These are phyloP conservation scores for Pyropia yezoensis DNA, from an alignment of 23 red algal species.

Conservation along the genomic window DNA sequence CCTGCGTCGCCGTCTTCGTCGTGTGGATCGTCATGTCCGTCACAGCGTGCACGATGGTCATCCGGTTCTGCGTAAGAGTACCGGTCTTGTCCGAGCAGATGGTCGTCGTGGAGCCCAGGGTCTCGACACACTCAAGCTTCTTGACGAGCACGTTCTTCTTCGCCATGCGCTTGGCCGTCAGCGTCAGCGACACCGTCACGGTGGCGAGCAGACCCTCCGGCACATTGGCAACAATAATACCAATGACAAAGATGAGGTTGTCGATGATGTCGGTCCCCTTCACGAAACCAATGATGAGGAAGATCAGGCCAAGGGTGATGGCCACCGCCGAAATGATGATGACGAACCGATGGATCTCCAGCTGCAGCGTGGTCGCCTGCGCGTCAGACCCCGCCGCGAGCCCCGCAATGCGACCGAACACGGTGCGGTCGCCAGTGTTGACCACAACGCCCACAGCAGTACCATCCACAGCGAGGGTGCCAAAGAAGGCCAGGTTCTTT, in stretches of 20 bases:
- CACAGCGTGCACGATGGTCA: constrained; percentile 22
- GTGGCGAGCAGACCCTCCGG: constrained; percentile 38
- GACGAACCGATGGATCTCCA: constrained; percentile 18
- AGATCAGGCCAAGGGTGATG: constrained; percentile 12
- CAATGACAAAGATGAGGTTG: constrained; percentile 10
- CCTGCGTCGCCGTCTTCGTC: constrained; percentile 4
- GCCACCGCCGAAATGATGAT: constrained; percentile 7
- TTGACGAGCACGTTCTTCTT: constrained; percentile 28
- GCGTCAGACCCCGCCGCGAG: constrained; percentile 3
- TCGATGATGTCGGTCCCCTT: constrained; percentile 3
- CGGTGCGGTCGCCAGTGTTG: constrained; percentile 12
- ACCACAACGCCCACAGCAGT: constrained; percentile 16
- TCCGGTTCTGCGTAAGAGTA: constrained; percentile 29
- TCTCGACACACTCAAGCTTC: constrained; percentile 27
- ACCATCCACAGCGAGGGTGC: constrained; percentile 14
- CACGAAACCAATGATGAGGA: constrained; percentile 8
- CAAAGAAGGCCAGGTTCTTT: constrained; percentile 32
- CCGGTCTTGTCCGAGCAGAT: constrained; percentile 55
- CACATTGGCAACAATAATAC: constrained; percentile 29
- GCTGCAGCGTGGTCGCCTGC: constrained; percentile 9
- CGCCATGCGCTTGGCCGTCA: constrained; percentile 27
- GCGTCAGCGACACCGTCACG: constrained; percentile 19
- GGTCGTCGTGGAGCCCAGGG: constrained; percentile 26
- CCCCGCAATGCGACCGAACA: constrained; percentile 14
- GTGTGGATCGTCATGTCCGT: background rate